Percentiles rank a stretch among this genome's conserved stretches.
phyloP scores from a whole-genome alignment of 768 basidiomycete species.

The Cystobasidium tubakii region DNA sequence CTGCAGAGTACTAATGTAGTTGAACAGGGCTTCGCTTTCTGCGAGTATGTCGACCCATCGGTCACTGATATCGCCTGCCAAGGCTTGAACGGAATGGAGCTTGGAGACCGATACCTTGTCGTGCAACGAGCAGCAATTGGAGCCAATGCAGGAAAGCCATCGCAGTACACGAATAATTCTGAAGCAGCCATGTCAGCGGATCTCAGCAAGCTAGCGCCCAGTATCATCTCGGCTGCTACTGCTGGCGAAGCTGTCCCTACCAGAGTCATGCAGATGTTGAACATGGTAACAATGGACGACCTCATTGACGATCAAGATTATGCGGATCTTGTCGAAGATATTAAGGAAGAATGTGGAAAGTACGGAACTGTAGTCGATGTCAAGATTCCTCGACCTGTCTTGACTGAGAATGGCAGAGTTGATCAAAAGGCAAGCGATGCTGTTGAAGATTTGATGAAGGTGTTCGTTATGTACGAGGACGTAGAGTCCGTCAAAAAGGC shows the following conservation, averaged over 20 bases:
- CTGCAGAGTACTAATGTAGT: background rate
- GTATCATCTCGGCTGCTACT: conserved; percentile 46
- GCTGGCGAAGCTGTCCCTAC: conserved; percentile 48
- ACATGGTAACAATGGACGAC: conserved; percentile 96
- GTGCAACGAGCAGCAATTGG: conserved; percentile 96
- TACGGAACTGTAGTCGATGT: conserved; percentile 78
- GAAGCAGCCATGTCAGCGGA: conserved; percentile 41
- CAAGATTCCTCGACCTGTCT: conserved; percentile 78
- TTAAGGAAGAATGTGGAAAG: conserved; percentile 74
- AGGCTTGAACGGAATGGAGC: conserved; percentile 93
- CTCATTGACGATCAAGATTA: conserved; percentile 85
- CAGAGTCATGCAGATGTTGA: conserved; percentile 89
- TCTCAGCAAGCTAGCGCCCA: conserved; percentile 41
- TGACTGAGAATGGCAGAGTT: conserved; percentile 71
- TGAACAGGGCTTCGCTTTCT: conserved; percentile 90
- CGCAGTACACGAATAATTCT: conserved; percentile 41
- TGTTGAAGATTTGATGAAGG: conserved; percentile 77
- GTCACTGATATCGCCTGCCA: conserved; percentile 95
- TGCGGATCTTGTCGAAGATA: conserved; percentile 85
- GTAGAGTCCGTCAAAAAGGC: conserved; percentile 62
- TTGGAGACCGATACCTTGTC: conserved; percentile 89
- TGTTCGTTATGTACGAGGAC: conserved; percentile 80
- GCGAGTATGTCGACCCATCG: conserved; percentile 83
- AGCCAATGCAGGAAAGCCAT: conserved; percentile 50
- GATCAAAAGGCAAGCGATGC: conserved; percentile 62